phyloP scores from a whole-genome alignment of 2,329 filamentous ascomycete genomes.

The Cercospora janseana region DNA sequence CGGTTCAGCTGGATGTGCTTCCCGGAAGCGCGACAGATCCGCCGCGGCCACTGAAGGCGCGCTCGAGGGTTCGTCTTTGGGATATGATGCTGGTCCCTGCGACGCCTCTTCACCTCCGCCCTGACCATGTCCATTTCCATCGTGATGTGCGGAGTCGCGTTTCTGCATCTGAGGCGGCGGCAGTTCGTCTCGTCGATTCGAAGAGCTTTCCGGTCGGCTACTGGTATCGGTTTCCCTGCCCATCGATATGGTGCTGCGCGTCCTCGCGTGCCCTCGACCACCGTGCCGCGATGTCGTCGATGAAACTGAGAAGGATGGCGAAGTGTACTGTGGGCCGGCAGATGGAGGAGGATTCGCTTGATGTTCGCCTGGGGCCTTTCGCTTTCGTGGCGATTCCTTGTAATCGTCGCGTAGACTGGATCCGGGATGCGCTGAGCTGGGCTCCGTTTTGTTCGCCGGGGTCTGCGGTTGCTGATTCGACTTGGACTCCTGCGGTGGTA shows the following conservation, averaged over 20 bases:
- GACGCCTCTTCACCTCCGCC: conserved; percentile 11
- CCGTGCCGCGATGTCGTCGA: conserved; percentile 56
- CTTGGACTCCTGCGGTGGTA: conserved; percentile 65
- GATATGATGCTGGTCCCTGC: conserved; percentile 13
- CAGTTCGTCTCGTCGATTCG: conserved; percentile 25
- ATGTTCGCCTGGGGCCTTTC: conserved; percentile 65
- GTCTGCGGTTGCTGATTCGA: conserved; percentile 64
- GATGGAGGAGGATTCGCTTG: conserved; percentile 52
- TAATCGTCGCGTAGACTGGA: conserved; percentile 57
- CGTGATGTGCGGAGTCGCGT: conserved; percentile 10
- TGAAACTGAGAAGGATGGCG: conserved; percentile 54
- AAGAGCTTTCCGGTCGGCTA: conserved; percentile 23
- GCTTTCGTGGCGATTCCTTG: conserved; percentile 78
- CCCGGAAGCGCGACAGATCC: conserved; percentile 15
- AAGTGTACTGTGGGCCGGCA: conserved; percentile 50
- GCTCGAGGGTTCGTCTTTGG: conserved; percentile 15
- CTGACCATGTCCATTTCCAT: conserved; percentile 12
- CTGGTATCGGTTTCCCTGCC: conserved; percentile 27
- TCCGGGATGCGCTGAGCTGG: conserved; percentile 50
- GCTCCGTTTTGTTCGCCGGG: conserved; percentile 62
- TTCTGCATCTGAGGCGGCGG: conserved; percentile 5
- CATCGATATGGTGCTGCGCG: conserved; percentile 62
- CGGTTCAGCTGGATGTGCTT: conserved; percentile 21
- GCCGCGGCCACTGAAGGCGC: conserved; percentile 5
- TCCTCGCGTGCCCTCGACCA: conserved; percentile 62